These are phyloP conservation scores for Pichia nanzhaoensis DNA, from an alignment of 805 yeast genomes.

Conservation along the genomic window DNA sequence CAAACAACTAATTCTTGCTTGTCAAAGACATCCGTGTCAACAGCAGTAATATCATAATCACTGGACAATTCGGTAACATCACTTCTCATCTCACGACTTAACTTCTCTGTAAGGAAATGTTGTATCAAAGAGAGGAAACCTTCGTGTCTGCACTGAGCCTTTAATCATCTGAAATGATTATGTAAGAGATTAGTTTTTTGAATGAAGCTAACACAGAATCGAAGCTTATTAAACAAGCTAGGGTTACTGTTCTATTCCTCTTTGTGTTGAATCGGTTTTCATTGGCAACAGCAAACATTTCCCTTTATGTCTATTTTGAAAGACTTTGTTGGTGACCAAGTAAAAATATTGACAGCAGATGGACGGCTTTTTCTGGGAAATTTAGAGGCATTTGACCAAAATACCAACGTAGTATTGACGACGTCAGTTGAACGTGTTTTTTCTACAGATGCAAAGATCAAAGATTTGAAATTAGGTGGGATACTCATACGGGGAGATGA, in stretches of 20 bases:
- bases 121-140: not conserved
- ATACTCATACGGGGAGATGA: slow-evolving; percentile 53
- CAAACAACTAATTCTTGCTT: slow-evolving; percentile 34
- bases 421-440: slow-evolving; percentile 46
- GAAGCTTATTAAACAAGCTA: too few species aligned
- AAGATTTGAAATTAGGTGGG: slow-evolving; percentile 39
- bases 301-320: slow-evolving; percentile 7
- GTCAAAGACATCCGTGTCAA: slow-evolving; percentile 1
- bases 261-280: too few species aligned
- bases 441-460: slow-evolving; percentile 32
- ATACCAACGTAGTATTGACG: slow-evolving; percentile 52
- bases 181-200: too few species aligned
- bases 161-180: too few species aligned
- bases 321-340: slow-evolving; percentile 28
- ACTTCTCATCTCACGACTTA: not conserved
- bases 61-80: slow-evolving; percentile 7
- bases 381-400: slow-evolving; percentile 57
- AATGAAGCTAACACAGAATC: too few species aligned
- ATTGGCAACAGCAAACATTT: not conserved
- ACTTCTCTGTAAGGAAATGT: too few species aligned
- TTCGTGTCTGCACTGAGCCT: too few species aligned
- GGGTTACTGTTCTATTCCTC: too few species aligned
- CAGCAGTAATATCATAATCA: slow-evolving; percentile 2
- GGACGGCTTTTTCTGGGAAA: slow-evolving; percentile 45
- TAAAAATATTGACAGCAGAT: slow-evolving; percentile 51